Conservation (phyloP, 176 grass and related monocot species). For the Aegilops speltoides region DNA sequence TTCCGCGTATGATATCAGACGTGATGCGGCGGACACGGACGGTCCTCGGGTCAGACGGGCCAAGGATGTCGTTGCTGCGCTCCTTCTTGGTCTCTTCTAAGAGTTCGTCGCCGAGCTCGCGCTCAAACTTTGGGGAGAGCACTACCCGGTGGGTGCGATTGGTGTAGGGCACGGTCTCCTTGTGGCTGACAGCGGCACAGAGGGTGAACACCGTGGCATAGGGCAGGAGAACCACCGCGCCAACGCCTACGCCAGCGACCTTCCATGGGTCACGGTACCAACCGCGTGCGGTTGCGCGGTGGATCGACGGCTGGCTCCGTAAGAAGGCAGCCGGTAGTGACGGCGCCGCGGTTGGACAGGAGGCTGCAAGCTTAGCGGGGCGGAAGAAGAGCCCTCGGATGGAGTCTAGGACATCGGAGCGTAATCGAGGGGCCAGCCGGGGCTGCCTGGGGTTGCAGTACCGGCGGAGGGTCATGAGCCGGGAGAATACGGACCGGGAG, state of each 20-base stretch:
- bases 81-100: neutral
- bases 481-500: neutral
- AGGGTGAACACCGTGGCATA: neutral
- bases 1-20: neutral
- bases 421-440: neutral
- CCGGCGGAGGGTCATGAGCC: neutral
- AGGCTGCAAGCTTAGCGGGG: neutral
- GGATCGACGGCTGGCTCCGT: neutral
- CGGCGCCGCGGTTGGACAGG: too few species aligned
- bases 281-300: neutral
- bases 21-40: neutral
- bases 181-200: neutral
- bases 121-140: neutral
- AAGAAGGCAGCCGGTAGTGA: too few species aligned
- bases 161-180: neutral
- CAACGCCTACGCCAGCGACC: neutral
- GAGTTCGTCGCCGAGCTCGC: accelerated
- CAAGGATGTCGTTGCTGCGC: neutral
- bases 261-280: neutral
- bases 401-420: neutral
- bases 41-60: neutral
- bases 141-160: neutral
- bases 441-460: neutral
- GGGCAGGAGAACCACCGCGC: too few species aligned
- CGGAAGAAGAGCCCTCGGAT: neutral